Conservation (phyloP, 2,329 filamentous ascomycete species). For the Coniochaeta ligniaria region DNA sequence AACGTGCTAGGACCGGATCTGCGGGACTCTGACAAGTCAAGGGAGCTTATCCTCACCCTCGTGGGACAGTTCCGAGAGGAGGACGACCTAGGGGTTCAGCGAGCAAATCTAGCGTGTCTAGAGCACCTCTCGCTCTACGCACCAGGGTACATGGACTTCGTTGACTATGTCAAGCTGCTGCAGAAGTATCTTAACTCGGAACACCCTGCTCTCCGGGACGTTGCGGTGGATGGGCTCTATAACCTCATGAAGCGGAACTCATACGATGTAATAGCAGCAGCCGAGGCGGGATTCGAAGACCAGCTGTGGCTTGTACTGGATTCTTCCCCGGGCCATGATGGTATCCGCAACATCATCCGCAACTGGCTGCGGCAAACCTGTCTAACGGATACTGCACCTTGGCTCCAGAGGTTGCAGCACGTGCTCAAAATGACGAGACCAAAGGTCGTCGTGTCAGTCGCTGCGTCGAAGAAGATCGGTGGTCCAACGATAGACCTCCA, state of each 20-base stretch:
- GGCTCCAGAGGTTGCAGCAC: slow-evolving; percentile 82
- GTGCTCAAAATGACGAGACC: slow-evolving; percentile 82
- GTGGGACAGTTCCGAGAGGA: slow-evolving; percentile 78
- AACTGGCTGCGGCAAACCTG: slow-evolving; percentile 94
- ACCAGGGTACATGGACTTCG: slow-evolving; percentile 77
- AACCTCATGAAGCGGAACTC: slow-evolving; percentile 93
- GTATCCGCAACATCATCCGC: slow-evolving; percentile 77
- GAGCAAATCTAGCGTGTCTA: slow-evolving; percentile 72
- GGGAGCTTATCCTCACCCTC: slow-evolving; percentile 83
- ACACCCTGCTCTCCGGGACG: slow-evolving; percentile 63
- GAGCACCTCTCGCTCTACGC: slow-evolving; percentile 93
- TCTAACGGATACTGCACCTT: slow-evolving; percentile 69
- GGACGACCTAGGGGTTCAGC: slow-evolving; percentile 60
- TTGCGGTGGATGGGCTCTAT: slow-evolving; percentile 81
- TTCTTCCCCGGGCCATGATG: slow-evolving; percentile 64
- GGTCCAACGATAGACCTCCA: slow-evolving; percentile 68
- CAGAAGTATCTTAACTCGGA: slow-evolving; percentile 70
- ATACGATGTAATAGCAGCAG: slow-evolving; percentile 69
- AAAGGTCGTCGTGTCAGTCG: slow-evolving; percentile 49
- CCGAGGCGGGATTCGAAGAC: slow-evolving; percentile 75
- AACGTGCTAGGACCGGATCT: slow-evolving; percentile 94
- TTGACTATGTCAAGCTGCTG: slow-evolving; percentile 73
- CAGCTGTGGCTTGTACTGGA: slow-evolving; percentile 89
- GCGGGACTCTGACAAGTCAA: slow-evolving; percentile 85
- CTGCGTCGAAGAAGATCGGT: slow-evolving; percentile 34